These are phyloP conservation scores for Hypoxylon sp. DNA, from an alignment of 2,329 filamentous ascomycete species.

Conservation along the genomic window DNA sequence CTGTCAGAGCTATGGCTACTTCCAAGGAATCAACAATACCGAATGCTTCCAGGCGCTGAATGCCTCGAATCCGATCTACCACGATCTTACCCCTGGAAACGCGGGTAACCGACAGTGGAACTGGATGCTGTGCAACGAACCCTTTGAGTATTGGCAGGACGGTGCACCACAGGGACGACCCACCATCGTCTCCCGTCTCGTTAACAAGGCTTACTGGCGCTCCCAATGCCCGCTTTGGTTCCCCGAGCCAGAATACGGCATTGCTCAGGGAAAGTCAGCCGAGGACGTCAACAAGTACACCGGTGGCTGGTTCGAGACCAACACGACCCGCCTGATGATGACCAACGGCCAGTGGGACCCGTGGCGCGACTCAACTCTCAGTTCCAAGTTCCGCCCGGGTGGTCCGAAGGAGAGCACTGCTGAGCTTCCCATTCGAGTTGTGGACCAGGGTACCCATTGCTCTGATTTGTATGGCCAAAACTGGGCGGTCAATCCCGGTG, in stretches of 20 bases:
- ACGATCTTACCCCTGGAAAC: conserved; percentile 59
- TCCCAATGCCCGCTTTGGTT: conserved; percentile 63
- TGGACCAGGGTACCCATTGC: conserved; percentile 58
- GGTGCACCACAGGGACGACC: conserved; percentile 61
- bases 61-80: conserved; percentile 58
- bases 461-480: conserved; percentile 61
- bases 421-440: conserved; percentile 54
- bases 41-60: conserved; percentile 65
- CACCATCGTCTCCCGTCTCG: conserved; percentile 59
- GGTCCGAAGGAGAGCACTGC: conserved; percentile 56
- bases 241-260: conserved; percentile 58
- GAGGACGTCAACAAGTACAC: conserved; percentile 57
- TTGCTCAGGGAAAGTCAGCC: conserved; percentile 53
- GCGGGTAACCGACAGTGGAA: conserved; percentile 65
- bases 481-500: conserved; percentile 65
- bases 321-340: conserved; percentile 58
- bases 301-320: conserved; percentile 60
- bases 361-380: conserved; percentile 59
- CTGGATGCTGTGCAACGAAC: conserved; percentile 70
- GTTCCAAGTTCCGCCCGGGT: conserved; percentile 57
- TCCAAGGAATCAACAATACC: conserved; percentile 59
- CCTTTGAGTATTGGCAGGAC: conserved; percentile 60
- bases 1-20: conserved; percentile 64
- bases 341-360: conserved; percentile 60
- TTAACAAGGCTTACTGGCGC: conserved; percentile 58